Conservation (phyloP, 179 eudicot genomes). For the Spinacia oleracea region DNA sequence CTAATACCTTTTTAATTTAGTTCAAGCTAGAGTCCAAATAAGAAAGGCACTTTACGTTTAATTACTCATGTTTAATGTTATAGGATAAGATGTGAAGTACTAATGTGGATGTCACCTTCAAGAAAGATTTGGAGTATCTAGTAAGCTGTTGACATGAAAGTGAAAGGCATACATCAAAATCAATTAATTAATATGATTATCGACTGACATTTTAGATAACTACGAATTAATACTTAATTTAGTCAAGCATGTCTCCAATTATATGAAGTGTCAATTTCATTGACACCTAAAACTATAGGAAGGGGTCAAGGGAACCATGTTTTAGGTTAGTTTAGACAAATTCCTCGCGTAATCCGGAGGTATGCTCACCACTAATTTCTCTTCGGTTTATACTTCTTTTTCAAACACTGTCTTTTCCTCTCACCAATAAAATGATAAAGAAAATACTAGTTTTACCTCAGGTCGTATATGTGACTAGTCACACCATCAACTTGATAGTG, state of each 20-base stretch:
- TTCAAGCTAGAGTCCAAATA: no score
- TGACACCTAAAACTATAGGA: neutral
- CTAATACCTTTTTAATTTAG: neutral
- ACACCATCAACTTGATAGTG: no score
- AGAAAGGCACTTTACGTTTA: no score
- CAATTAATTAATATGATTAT: neutral
- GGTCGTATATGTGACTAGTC: no score
- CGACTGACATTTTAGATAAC: conserved; percentile 13
- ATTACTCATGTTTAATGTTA: neutral
- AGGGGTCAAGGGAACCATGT: conserved; percentile 11
- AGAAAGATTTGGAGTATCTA: conserved; percentile 15
- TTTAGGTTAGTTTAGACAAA: neutral
- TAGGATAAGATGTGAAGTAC: neutral
- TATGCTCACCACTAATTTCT: conserved; percentile 5
- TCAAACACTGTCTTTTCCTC: neutral
- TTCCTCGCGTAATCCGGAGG: neutral
- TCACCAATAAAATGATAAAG: no score
- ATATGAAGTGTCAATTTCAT: neutral
- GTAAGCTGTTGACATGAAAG: conserved; percentile 11
- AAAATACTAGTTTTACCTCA: no score
- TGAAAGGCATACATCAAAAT: neutral
- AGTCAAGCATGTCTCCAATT: conserved; percentile 15
- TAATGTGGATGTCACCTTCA: conserved; percentile 18
- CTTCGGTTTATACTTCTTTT: neutral
- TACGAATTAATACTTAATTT: conserved; percentile 7